Conservation (phyloP, 371 early-diverging fungal species). For the Syncephalastrum contaminatum region DNA sequence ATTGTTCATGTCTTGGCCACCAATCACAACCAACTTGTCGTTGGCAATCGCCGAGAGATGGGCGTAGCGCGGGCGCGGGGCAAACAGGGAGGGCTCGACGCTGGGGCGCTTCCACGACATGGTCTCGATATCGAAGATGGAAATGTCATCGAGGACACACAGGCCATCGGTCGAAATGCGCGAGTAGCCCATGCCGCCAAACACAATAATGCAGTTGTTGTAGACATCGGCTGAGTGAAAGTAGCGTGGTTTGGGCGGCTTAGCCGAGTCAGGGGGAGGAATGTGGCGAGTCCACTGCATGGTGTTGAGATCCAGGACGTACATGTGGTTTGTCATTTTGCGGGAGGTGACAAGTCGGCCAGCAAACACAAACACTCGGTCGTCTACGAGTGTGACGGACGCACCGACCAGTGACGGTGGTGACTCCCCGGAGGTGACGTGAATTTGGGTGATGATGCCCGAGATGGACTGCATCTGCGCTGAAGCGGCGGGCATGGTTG, state of each 20-base stretch:
- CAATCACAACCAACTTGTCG: constrained; percentile 61
- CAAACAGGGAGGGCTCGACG: constrained; percentile 46
- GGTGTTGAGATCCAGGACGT: constrained; percentile 62
- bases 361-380: constrained; percentile 73
- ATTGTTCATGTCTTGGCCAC: constrained; percentile 78
- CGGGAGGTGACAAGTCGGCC: constrained; percentile 69
- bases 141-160: constrained; percentile 66
- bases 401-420: constrained; percentile 81
- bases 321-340: constrained; percentile 73
- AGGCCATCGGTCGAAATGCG: constrained; percentile 32
- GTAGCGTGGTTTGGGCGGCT: constrained; percentile 64
- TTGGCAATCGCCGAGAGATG: constrained; percentile 63
- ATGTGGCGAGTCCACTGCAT: constrained; percentile 63
- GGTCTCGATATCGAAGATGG: constrained; percentile 61
- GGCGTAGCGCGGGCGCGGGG: constrained; percentile 76
- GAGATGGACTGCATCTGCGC: constrained; percentile 57
- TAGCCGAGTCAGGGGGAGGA: constrained; percentile 39
- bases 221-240: constrained; percentile 77
- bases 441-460: constrained; percentile 64
- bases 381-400: constrained; percentile 67
- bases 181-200: constrained; percentile 58
- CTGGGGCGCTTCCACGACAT: constrained; percentile 61
- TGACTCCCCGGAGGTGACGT: constrained; percentile 70
- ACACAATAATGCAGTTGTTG: constrained; percentile 44
- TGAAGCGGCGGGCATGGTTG: constrained; percentile 25